Evolutionary conservation across 306 rosid genomes (phyloP), one percentile per base, ranked within the genome.

Genomic region (Quercus gilva): DNA sequence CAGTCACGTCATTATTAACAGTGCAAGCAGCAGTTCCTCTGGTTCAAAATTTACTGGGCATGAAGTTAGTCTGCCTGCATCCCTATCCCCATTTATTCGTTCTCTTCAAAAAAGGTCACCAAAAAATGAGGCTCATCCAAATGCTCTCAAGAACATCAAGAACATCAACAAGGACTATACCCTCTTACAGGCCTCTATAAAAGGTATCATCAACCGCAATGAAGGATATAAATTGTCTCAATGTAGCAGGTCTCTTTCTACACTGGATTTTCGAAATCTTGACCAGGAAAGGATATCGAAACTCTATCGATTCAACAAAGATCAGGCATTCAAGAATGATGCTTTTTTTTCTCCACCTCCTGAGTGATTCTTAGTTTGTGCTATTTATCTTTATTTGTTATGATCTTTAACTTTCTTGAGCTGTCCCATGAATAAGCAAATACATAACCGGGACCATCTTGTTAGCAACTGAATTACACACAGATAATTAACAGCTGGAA

Each of bases 61-160:
- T 18, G 80, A 67, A 56, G 37, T 60, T 45, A 82, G 74, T 83
- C 70, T 80, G 76, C 81, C 53, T 14, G 78, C 92, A 51, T 90
- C 89, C 43, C 68, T 88, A 67, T 90, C 94, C 23, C 93, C 97
- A 56, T 55, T 79, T 75, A 74, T 85, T 37, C 84, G 85, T 49
- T 80, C 74, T 23, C 73, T 81, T 71, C 57, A 49, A 70, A 88
- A 83, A 59, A 79, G 74, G 77, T 80, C 79, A 31, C 83, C 97
- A 19, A 87, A 78, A 67, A 92, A 90, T 1, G 94, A 90, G 55
- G 94, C 90, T 14, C 97, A 94, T 78, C 97, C 92, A 0, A 86
- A 87, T 68, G 97, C 93, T 81, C 83, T 87, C 8, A 90, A 87
- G 89, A 94, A 88, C 86, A 79, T 94, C 45, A 88, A 91, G 61